Evolutionary conservation across 2,329 filamentous ascomycete species (phyloP).

Genomic region (Fusarium torulosum): DNA sequence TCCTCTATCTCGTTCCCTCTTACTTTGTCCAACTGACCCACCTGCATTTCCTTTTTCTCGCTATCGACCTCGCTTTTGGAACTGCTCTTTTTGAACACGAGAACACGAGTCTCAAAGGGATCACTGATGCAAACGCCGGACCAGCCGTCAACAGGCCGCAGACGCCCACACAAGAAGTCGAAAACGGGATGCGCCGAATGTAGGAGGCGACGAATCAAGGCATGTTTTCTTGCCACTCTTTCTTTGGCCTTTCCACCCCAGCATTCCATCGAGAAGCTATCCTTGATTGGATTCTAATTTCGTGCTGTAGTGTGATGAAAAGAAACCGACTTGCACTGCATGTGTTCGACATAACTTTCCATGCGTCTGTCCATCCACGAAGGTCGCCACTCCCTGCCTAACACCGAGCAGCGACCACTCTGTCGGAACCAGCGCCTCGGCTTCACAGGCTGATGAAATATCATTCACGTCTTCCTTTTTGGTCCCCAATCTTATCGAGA

Average conservation of each 20-base stretch:
- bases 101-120: too few species aligned
- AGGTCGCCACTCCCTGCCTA: background rate
- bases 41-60: too few species aligned
- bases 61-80: too few species aligned
- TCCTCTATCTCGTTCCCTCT: too few species aligned
- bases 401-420: background rate
- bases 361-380: background rate
- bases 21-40: too few species aligned
- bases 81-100: too few species aligned
- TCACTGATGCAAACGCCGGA: background rate
- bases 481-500: background rate
- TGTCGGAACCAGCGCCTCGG: background rate
- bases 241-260: background rate
- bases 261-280: too few species aligned
- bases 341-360: background rate
- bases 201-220: constrained; percentile 6
- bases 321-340: background rate
- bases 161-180: constrained; percentile 7
- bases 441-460: background rate
- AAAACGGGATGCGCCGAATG: background rate
- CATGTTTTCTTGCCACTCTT: background rate
- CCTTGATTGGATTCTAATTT: too few species aligned
- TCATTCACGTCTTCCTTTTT: background rate
- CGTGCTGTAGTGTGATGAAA: background rate
- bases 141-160: background rate